These are phyloP conservation scores for Pelargonium citronellum DNA, from an alignment of 441 rosid genomes.

Conservation along the genomic window DNA sequence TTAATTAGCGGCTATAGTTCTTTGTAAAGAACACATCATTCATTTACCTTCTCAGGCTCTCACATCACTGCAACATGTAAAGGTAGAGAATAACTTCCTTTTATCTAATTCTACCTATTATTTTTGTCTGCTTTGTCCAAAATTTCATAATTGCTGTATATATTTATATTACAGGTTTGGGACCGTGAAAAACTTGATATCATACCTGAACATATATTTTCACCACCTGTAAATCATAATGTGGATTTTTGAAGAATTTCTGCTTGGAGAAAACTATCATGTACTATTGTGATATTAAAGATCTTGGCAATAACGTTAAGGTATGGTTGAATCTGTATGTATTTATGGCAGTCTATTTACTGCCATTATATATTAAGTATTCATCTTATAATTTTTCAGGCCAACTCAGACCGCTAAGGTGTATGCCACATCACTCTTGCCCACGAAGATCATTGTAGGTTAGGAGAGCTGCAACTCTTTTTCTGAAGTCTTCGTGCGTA, in stretches of 20 bases:
- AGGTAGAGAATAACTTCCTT: too few species aligned
- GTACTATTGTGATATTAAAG: slow-evolving; percentile 87
- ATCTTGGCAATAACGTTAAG: slow-evolving; percentile 65
- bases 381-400: slow-evolving; percentile 40
- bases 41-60: too few species aligned
- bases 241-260: slow-evolving; percentile 89
- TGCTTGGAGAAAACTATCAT: slow-evolving; percentile 79
- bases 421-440: slow-evolving; percentile 96
- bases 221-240: slow-evolving; percentile 77
- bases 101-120: too few species aligned
- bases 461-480: slow-evolving; percentile 73
- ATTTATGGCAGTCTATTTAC: not conserved
- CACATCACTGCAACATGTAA: too few species aligned
- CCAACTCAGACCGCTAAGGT: slow-evolving; percentile 90
- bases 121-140: not conserved
- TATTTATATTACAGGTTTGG: slow-evolving; percentile 64
- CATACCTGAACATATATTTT: slow-evolving; percentile 94
- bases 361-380: not conserved
- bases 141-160: not conserved
- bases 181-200: slow-evolving; percentile 86
- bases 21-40: too few species aligned
- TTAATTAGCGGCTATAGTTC: too few species aligned
- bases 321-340: slow-evolving; percentile 25
- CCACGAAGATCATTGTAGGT: slow-evolving; percentile 98
- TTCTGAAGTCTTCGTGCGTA: not conserved